Evolutionary conservation across 495 filamentous ascomycete genomes (phyloP), one percentile per base, ranked within the genome.

Genomic region (Penicillium paxilli): DNA sequence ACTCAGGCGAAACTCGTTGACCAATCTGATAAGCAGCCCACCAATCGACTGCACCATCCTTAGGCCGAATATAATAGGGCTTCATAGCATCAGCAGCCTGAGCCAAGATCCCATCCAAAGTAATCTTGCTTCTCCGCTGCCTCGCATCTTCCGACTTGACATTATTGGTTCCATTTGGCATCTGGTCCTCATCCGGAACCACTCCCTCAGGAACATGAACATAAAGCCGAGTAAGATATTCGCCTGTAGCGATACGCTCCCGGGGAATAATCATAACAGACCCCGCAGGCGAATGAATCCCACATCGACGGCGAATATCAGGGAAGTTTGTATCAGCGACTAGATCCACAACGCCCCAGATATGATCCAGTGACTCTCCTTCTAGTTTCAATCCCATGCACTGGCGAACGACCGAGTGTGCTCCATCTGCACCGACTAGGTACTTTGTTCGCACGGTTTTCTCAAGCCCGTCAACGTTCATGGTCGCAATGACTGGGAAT

Each of bases 191-290:
- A 0, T 19, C 35, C 4, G 30, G 30, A 32, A 14, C 3, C 16
- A 38, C 35, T 6, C 8, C n/a, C 4, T 19, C 35, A 5, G 44
- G 48, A 9, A 50, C 70, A 59, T 88, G 84, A 41, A 87, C 83
- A 56, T 89, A 91, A 0, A 89, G 59, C n/a, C 86, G 80, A 17
- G 35, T 38, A 19, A 38, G 14, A 19, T 38, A 38, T 19, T 38
- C 35, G 8, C 35, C 35, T 7, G 35, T 38, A 87, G 82, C 4
- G 86, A 73, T 65, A 78, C 81, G 81, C 62, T 88, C 86, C 23
- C 87, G 79, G 0, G 87, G 87, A 25, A 90, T 84, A 1, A 86
- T 63, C 77, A 90, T 84, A 25, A 89, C 66, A 23, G 74, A 83
- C 7, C 87, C 87, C 4, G 70, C 72, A 7, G 78, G 77, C 5